These are phyloP conservation scores for Oryza australiensis DNA, from an alignment of 176 grass and related monocot genomes.

Conservation along the genomic window DNA sequence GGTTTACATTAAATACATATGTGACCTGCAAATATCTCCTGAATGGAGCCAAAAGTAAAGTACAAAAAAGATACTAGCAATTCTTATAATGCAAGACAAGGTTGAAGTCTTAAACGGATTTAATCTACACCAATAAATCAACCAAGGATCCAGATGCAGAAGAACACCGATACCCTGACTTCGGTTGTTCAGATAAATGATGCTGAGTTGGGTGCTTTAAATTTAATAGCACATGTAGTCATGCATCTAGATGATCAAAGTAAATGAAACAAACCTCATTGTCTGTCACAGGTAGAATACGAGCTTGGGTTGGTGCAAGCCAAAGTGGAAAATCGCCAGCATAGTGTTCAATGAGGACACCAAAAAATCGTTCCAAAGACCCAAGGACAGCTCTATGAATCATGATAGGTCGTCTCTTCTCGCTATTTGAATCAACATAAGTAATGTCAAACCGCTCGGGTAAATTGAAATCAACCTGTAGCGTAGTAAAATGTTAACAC, in stretches of 20 bases:
- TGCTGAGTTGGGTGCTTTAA: not conserved
- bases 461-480: conserved; percentile 95
- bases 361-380: conserved; percentile 91
- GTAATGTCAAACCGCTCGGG: conserved; percentile 87
- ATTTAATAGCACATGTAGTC: not conserved
- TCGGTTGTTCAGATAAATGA: not conserved
- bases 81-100: not conserved
- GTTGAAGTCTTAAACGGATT: not conserved
- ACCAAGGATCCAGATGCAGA: not conserved
- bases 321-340: conserved; percentile 98
- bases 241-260: conserved; percentile 1
- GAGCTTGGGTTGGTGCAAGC: conserved; percentile 84
- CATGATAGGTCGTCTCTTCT: conserved; percentile 91
- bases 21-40: not conserved
- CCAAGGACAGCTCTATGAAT: conserved; percentile 95
- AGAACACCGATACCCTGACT: not conserved
- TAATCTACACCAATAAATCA: not conserved
- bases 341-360: conserved; percentile 91
- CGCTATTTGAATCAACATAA: conserved; percentile 79
- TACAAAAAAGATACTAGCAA: not conserved
- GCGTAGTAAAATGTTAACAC: not conserved
- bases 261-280: conserved; percentile 62
- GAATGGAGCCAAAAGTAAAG: not conserved
- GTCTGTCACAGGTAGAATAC: conserved; percentile 85
- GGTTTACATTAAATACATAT: not conserved